Base-by-base conservation (phyloP, 139 green algal species). In the Tetradesmus obliquus region DNA sequence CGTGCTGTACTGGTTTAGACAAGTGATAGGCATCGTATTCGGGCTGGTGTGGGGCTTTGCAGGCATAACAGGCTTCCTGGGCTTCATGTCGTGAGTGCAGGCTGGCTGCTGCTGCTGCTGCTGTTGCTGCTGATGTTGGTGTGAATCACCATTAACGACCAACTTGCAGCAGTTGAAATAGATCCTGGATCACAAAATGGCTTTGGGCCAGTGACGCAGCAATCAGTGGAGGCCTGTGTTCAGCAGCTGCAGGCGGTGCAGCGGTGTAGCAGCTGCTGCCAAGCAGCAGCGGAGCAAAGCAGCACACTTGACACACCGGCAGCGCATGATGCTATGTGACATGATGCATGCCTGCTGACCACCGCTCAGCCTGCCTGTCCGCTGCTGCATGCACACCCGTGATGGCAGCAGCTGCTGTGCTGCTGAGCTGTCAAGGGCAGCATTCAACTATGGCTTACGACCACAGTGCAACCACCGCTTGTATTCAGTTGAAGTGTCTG, bases 1-100 rank as follows among this genome's bases (percentile, higher is more conserved):
- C 60, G 87, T 91, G 0, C 57, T 91, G 0, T 91, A 91, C 55
- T 91, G 87, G 87, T 91, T 51, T 3, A 82, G 79, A 62, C 87
- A 91, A 45, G 55, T 76, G 3, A 55, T 76, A 24, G 87, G 71
- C 20, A 22, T 84, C 13, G 22, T 86, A 22, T 79, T 91, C 24
- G 87, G 87, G 51, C 19, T 91, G 51, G 19, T 84, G 17, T 91
- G 87, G 87, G 87, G 87, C 51, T 19, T 91, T 15, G 74, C 24
- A 19, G 22, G 32, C 6, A 57, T 91, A 19, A 91, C 87, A 2
- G 87, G 87, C 10, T 17, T 91, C 19, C 9, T 91, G 55, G 87
- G 87, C 22, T 55, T 91, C 53, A 12, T 74, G 0, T 76, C n/a
- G 87, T 91, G 55, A 88, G 84, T 79, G n/a, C 82, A 22, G 8